These are phyloP conservation scores for Blastobotrys chiropterorum DNA, from an alignment of 805 yeast species.

Conservation along the genomic window DNA sequence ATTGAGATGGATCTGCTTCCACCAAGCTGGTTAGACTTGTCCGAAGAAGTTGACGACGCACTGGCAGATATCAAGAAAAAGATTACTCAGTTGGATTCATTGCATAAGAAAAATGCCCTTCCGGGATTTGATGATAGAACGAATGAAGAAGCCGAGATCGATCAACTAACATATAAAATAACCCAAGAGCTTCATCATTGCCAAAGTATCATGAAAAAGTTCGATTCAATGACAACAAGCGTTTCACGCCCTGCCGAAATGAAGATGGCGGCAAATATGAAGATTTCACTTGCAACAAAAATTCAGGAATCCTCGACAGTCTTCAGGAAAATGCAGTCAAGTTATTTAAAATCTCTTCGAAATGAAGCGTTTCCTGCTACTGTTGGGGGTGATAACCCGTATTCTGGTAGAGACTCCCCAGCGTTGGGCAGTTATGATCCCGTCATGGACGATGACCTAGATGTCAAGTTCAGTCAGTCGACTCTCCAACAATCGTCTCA, in stretches of 20 bases:
- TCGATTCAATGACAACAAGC: constrained; percentile 40
- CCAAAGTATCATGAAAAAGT: constrained; percentile 66
- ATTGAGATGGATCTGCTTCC: constrained; percentile 64
- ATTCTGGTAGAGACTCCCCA: background rate
- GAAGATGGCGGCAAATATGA: constrained; percentile 68
- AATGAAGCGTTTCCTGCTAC: constrained; percentile 56
- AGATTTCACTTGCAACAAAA: constrained; percentile 76
- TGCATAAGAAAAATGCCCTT: constrained; percentile 75
- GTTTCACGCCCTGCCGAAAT: constrained; percentile 45
- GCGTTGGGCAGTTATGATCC: no score
- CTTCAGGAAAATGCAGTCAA: constrained; percentile 83
- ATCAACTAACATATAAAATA: constrained; percentile 64
- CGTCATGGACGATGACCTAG: constrained; percentile 22
- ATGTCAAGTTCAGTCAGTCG: constrained; percentile 28
- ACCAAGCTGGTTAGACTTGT: constrained; percentile 71
- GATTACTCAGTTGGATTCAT: constrained; percentile 53
- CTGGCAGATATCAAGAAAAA: constrained; percentile 47
- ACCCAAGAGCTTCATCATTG: constrained; percentile 73
- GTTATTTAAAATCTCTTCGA: constrained; percentile 75
- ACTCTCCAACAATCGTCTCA: constrained; percentile 35
- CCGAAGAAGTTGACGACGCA: constrained; percentile 62
- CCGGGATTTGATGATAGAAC: constrained; percentile 85
- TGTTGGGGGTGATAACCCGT: constrained; percentile 2
- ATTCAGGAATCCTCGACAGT: constrained; percentile 72
- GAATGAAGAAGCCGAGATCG: constrained; percentile 70